Evolutionary conservation across 1,284 basidiomycete genomes (phyloP).

Genomic region (Ustilago trichophora): DNA sequence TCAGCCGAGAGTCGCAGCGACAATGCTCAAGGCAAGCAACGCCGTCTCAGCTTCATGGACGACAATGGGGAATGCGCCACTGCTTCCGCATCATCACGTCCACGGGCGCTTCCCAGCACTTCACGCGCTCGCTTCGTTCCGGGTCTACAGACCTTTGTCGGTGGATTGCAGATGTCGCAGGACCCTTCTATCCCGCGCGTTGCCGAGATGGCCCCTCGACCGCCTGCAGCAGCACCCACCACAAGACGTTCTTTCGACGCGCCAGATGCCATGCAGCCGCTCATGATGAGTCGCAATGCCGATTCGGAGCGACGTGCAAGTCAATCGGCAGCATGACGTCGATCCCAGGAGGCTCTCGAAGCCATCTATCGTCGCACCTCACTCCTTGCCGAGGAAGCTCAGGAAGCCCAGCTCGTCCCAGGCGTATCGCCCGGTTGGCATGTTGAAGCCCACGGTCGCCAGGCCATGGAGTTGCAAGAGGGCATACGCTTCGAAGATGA

Average conservation of each 20-base stretch:
- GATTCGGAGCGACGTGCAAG: slow-evolving; percentile 20
- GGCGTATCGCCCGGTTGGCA: slow-evolving; percentile 56
- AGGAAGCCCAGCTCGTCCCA: slow-evolving; percentile 33
- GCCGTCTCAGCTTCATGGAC: slow-evolving; percentile 33
- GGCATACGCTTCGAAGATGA: slow-evolving; percentile 41
- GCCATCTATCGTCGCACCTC: slow-evolving; percentile 5
- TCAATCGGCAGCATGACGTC: slow-evolving; percentile 17
- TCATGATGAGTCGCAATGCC: slow-evolving; percentile 45
- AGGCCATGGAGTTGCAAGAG: slow-evolving; percentile 47
- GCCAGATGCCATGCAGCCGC: slow-evolving; percentile 36
- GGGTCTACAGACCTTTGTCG: slow-evolving; percentile 54
- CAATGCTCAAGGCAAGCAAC: slow-evolving; percentile 27
- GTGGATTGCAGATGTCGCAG: slow-evolving; percentile 51
- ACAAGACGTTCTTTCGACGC: slow-evolving; percentile 15
- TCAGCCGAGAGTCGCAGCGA: too few relatives aligned
- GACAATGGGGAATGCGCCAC: slow-evolving; percentile 19
- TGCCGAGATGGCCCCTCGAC: neutral
- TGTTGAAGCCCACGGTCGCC: slow-evolving; percentile 42
- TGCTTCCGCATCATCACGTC: slow-evolving; percentile 27
- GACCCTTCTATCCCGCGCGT: slow-evolving; percentile 5
- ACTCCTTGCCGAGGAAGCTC: slow-evolving; percentile 5
- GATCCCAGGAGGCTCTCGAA: slow-evolving; percentile 17
- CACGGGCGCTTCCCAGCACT: slow-evolving; percentile 30
- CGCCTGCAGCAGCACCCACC: neutral
- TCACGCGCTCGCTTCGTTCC: slow-evolving; percentile 45